phyloP scores from a whole-genome alignment of 2,329 filamentous ascomycete genomes.

The Penicillium brasilianum region DNA sequence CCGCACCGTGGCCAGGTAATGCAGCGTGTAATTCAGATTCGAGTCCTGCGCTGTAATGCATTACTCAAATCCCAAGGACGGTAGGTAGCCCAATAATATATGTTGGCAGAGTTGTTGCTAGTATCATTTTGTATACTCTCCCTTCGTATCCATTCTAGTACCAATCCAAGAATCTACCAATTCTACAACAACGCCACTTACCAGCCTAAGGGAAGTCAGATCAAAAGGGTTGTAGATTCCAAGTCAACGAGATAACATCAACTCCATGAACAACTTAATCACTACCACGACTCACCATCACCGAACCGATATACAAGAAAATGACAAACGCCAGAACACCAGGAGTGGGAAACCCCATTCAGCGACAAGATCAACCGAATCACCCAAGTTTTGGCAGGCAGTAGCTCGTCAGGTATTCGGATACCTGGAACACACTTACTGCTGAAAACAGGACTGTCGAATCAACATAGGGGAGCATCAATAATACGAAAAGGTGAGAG shows the following conservation, averaged over 20 bases:
- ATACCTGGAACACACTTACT: neutral
- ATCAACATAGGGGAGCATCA: neutral
- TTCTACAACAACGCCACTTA: neutral
- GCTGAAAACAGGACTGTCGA: neutral
- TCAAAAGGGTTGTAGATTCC: slow-evolving; percentile 22
- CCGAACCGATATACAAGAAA: neutral
- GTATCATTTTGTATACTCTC: too few relatives aligned
- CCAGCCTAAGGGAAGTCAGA: neutral
- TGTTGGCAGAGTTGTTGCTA: too few relatives aligned
- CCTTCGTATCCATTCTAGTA: too few relatives aligned
- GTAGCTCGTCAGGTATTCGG: neutral
- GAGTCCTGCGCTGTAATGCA: too few relatives aligned
- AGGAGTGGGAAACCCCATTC: slow-evolving; percentile 1
- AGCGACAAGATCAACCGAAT: slow-evolving; percentile 2
- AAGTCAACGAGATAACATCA: slow-evolving; percentile 4
- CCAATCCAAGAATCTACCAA: neutral
- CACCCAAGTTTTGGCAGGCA: slow-evolving; percentile 20
- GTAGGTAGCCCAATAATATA: too few relatives aligned
- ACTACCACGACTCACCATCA: neutral
- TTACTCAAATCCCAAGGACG: too few relatives aligned
- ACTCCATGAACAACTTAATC: neutral
- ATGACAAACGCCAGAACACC: slow-evolving; percentile 17
- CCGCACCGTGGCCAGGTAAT: too few relatives aligned
- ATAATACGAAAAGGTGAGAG: neutral
- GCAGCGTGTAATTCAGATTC: too few relatives aligned